These are phyloP conservation scores for Penicillium griseofulvum DNA, from an alignment of 2,329 filamentous ascomycete species.

Conservation along the genomic window DNA sequence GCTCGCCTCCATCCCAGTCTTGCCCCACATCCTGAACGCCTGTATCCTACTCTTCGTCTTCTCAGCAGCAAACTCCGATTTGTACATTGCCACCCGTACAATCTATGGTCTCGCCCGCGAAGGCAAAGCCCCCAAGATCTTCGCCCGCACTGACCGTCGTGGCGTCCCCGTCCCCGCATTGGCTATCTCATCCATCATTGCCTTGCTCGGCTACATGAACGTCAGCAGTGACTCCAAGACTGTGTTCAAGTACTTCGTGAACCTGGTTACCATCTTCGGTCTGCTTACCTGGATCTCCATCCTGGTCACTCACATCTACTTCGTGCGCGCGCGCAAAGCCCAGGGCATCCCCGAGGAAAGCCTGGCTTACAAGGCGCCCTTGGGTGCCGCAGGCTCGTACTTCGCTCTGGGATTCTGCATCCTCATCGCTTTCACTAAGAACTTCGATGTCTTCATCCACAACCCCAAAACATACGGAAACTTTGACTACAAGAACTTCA, in stretches of 20 bases:
- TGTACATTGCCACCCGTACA: slow-evolving; percentile 72
- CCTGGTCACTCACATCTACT: slow-evolving; percentile 65
- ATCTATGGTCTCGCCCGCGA: slow-evolving; percentile 71
- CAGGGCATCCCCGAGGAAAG: slow-evolving; percentile 57
- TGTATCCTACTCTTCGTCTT: slow-evolving; percentile 75
- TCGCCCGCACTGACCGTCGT: slow-evolving; percentile 67
- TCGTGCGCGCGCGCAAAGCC: slow-evolving; percentile 60
- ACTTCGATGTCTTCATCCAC: slow-evolving; percentile 68
- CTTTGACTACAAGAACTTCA: slow-evolving; percentile 73
- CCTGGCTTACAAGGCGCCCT: slow-evolving; percentile 66
- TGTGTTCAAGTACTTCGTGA: slow-evolving; percentile 66
- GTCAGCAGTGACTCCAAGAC: slow-evolving; percentile 56
- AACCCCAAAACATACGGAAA: slow-evolving; percentile 45
- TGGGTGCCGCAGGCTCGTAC: slow-evolving; percentile 69
- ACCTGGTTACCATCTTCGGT: slow-evolving; percentile 66
- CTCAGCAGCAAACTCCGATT: slow-evolving; percentile 72
- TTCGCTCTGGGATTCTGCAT: slow-evolving; percentile 67
- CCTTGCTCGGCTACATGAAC: slow-evolving; percentile 67
- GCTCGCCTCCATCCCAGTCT: slow-evolving; percentile 59
- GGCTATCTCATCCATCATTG: slow-evolving; percentile 59
- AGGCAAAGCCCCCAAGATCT: slow-evolving; percentile 68
- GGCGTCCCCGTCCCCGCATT: slow-evolving; percentile 70
- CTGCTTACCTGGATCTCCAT: slow-evolving; percentile 67
- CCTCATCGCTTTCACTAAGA: slow-evolving; percentile 77
- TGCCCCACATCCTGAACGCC: slow-evolving; percentile 69